phyloP scores from a whole-genome alignment of 140 eudicot species.

The Stevia rebaudiana region DNA sequence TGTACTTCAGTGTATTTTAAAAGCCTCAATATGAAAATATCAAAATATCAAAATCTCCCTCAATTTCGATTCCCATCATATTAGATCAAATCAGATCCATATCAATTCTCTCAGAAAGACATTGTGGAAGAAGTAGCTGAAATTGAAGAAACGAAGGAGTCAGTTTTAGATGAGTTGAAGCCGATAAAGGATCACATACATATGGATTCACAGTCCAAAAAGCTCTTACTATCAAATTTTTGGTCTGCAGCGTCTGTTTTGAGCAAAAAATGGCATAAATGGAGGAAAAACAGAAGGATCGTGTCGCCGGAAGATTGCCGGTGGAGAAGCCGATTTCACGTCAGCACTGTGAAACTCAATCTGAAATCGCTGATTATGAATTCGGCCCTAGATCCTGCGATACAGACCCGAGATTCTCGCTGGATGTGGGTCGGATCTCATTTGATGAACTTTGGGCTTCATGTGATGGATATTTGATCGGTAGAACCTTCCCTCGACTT shows the following conservation, averaged over 20 bases:
- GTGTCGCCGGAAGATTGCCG: conserved; percentile 42
- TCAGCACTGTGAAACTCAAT: conserved; percentile 68
- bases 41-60: too few species aligned
- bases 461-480: conserved; percentile 75
- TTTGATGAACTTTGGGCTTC: conserved; percentile 61
- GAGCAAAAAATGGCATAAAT: conserved; percentile 75
- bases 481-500: conserved; percentile 54
- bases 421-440: conserved; percentile 77
- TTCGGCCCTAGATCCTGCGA: conserved; percentile 83
- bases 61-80: too few species aligned
- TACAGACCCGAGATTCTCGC: conserved; percentile 76
- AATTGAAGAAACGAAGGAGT: conserved; percentile 38
- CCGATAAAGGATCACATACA: conserved; percentile 59
- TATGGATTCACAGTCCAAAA: conserved; percentile 47
- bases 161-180: too few species aligned
- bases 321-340: conserved; percentile 55
- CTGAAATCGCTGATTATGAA: conserved; percentile 85
- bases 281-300: conserved; percentile 84
- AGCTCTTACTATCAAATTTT: conserved; percentile 34
- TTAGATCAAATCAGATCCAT: too few species aligned
- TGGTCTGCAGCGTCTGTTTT: conserved; percentile 95
- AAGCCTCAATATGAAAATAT: too few species aligned
- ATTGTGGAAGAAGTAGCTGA: conserved; percentile 24
- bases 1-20: too few species aligned
- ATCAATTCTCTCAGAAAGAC: too few species aligned